Evolutionary conservation across 176 grass and related monocot species (phyloP), one percentile per base, ranked within the genome.

Genomic region (Paspalum notatum): DNA sequence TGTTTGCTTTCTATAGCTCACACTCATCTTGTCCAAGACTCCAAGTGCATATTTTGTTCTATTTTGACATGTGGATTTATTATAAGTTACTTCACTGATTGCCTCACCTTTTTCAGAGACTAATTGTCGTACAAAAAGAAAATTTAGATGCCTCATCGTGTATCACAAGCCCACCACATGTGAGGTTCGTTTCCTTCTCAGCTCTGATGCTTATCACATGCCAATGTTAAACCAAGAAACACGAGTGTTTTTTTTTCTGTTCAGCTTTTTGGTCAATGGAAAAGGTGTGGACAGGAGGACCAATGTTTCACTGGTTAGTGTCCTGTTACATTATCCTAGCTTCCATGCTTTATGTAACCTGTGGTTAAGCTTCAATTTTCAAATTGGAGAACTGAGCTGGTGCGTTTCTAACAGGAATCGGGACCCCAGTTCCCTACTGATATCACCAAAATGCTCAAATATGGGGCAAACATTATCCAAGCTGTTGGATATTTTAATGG

Each of bases 371-470:
- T 74, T 77, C 4, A 4, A n/a, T 72, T 66, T 38, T 69, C 18
- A n/a, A 48, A 56, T 22, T 45, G 21, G 60, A 63, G 64, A 83
- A 65, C n/a, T 86, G 41, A 25, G 13, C 54, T 78, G 17, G 4
- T 50, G 7, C 13, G 26, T 77, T 59, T 82, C 58, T 66, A 82
- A 82, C 86, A 99, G 96, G 96, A 95, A 77, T 72, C 79, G 38
- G 96, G 96, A 72, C 89, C 96, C 70, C 96, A 91, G 75, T 87
- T 99, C 26, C 96, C 96, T 17, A 85, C 89, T 25, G 96, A 99
- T 93, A 95, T 99, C 73, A 99, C 96, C 7, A 95, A 80, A 83
- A 93, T 99, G 96, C 93, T 99, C 50, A 99, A 99, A 82, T 99
- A 95, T 26, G 96, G 96, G 46, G 92, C 96, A 54, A 99, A 99